Percentiles rank a stretch among this genome's conserved stretches.
These are phyloP conservation scores for Penicillium flavigenum DNA, from an alignment of 495 filamentous ascomycete genomes.

Conservation along the genomic window DNA sequence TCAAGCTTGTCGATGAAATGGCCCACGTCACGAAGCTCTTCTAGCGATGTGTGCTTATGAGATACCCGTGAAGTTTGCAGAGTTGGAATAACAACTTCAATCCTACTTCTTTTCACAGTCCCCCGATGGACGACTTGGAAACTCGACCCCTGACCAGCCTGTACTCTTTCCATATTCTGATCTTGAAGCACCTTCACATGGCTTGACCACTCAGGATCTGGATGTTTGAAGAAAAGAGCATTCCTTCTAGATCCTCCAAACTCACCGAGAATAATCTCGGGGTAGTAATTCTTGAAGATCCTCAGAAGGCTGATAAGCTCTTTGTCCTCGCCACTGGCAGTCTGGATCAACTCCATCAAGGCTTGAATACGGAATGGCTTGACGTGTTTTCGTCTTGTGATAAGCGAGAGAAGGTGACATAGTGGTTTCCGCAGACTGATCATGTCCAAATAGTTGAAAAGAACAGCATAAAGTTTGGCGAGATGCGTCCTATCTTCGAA, in stretches of 20 bases:
- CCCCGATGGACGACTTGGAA: constrained; percentile 50
- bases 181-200: constrained; percentile 67
- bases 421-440: constrained; percentile 55
- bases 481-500: constrained; percentile 65
- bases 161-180: constrained; percentile 42
- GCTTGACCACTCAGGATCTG: constrained; percentile 73
- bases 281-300: constrained; percentile 86
- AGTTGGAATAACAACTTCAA: constrained; percentile 58
- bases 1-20: constrained; percentile 76
- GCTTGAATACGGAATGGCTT: constrained; percentile 80
- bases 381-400: constrained; percentile 86
- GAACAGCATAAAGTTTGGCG: constrained; percentile 68
- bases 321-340: constrained; percentile 60
- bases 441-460: constrained; percentile 85
- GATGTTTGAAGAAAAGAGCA: constrained; percentile 59
- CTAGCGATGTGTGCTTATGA: constrained; percentile 54
- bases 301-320: constrained; percentile 74
- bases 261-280: constrained; percentile 79
- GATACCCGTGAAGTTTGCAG: constrained; percentile 71
- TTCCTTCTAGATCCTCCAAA: constrained; percentile 40
- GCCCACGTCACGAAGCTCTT: constrained; percentile 72
- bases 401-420: constrained; percentile 79
- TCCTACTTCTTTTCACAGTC: constrained; percentile 44
- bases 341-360: constrained; percentile 59
- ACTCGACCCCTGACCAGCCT: constrained; percentile 28